These are phyloP conservation scores for Penicillium pulvis DNA, from an alignment of 495 filamentous ascomycete genomes.

Conservation along the genomic window DNA sequence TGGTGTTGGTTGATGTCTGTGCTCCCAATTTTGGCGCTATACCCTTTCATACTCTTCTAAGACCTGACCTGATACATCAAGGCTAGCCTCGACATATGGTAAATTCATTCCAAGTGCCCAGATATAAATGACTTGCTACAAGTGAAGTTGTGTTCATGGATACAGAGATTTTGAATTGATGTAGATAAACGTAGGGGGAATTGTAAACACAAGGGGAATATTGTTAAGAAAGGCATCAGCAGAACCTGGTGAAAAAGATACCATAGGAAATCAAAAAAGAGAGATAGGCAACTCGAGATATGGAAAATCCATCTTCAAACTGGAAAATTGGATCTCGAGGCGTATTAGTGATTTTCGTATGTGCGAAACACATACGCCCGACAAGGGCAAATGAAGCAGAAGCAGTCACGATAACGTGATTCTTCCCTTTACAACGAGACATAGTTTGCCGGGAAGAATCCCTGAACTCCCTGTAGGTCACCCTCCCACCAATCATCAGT, in stretches of 20 bases:
- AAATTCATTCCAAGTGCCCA: too few species aligned
- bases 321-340: background rate
- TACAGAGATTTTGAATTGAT: background rate
- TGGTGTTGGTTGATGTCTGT: conserved; percentile 16
- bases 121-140: too few species aligned
- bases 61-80: background rate
- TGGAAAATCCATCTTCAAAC: background rate
- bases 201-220: conserved; percentile 2
- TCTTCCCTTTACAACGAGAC: conserved; percentile 34
- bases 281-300: background rate
- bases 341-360: background rate
- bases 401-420: background rate
- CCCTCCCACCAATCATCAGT: conserved; percentile 97
- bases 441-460: conserved; percentile 93
- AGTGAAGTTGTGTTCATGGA: too few species aligned
- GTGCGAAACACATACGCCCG: too few species aligned
- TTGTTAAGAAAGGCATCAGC: background rate
- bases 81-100: too few species aligned
- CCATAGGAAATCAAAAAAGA: background rate
- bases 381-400: background rate
- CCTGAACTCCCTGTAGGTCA: conserved; percentile 71
- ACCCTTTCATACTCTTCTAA: background rate
- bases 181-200: background rate
- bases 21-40: background rate
- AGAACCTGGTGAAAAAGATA: background rate